These are phyloP conservation scores for Coelastrella sp. DNA, from an alignment of 139 green algal genomes.

Conservation along the genomic window DNA sequence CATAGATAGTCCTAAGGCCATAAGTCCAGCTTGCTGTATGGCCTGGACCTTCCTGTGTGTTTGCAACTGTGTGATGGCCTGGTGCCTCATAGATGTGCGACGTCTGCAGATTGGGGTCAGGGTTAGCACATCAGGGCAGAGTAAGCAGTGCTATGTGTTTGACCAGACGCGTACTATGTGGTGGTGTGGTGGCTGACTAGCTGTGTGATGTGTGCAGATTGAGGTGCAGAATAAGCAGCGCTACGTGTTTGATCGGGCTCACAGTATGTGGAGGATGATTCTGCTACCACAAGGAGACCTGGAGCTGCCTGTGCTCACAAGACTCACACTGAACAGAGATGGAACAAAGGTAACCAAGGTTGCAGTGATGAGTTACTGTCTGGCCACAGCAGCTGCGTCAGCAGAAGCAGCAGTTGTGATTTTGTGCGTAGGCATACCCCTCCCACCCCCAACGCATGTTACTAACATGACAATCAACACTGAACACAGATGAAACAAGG, in stretches of 20 bases:
- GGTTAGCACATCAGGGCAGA: too few relatives aligned
- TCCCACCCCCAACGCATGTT: too few relatives aligned
- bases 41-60: too few relatives aligned
- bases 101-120: too few relatives aligned
- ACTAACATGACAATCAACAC: too few relatives aligned
- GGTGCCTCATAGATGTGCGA: too few relatives aligned
- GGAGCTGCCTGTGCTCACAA: conserved; percentile 23
- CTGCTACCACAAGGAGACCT: conserved; percentile 36
- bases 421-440: too few relatives aligned
- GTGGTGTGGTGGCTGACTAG: not conserved
- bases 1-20: too few relatives aligned
- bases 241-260: conserved; percentile 30
- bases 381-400: not conserved
- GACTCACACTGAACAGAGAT: conserved; percentile 32
- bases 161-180: not conserved
- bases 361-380: not conserved
- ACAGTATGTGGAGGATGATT: conserved; percentile 30
- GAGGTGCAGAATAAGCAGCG: conserved; percentile 35
- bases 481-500: too few relatives aligned
- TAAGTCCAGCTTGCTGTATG: too few relatives aligned
- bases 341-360: conserved; percentile 8
- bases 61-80: too few relatives aligned
- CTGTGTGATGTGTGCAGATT: not conserved
- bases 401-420: too few relatives aligned
- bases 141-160: not conserved